Conservation (phyloP, 2,329 filamentous ascomycete species). For the Ophiocordyceps camponoti-saundersi region DNA sequence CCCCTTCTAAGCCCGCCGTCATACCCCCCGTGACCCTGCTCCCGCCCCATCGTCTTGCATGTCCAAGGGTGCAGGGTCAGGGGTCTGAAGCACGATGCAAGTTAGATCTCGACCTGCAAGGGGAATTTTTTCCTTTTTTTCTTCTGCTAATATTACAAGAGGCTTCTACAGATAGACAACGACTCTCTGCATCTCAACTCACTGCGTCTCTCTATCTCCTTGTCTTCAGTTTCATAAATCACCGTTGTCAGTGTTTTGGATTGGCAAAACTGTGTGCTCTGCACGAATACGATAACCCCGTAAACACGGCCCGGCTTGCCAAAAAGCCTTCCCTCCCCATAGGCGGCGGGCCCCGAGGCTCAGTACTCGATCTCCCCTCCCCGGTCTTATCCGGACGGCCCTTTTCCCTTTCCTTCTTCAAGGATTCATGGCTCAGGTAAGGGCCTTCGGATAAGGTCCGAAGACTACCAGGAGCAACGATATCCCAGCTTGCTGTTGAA, state of each 20-base stretch:
- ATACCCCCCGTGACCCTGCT: not conserved
- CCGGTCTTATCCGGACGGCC: not conserved
- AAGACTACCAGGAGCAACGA: not conserved
- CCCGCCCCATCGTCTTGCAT: not conserved
- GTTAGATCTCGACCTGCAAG: not conserved
- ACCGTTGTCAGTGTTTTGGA: not conserved
- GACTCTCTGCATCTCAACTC: too few relatives aligned
- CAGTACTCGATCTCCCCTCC: not conserved
- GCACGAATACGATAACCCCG: not conserved
- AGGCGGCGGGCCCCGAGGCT: not conserved
- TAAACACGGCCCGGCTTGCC: not conserved
- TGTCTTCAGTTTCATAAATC: not conserved
- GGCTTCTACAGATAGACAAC: too few relatives aligned
- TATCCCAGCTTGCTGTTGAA: not conserved
- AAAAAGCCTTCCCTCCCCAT: not conserved
- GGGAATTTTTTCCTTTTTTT: not conserved
- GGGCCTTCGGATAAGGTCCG: not conserved
- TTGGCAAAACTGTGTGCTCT: too few relatives aligned
- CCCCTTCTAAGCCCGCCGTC: not conserved
- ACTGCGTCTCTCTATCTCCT: not conserved
- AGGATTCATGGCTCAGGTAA: not conserved
- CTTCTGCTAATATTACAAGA: not conserved
- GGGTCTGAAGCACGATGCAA: not conserved
- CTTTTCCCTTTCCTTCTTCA: too few relatives aligned
- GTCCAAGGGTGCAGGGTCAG: not conserved